Base-by-base conservation (phyloP, 2,329 filamentous ascomycete species). In the Neonectria faginata region DNA sequence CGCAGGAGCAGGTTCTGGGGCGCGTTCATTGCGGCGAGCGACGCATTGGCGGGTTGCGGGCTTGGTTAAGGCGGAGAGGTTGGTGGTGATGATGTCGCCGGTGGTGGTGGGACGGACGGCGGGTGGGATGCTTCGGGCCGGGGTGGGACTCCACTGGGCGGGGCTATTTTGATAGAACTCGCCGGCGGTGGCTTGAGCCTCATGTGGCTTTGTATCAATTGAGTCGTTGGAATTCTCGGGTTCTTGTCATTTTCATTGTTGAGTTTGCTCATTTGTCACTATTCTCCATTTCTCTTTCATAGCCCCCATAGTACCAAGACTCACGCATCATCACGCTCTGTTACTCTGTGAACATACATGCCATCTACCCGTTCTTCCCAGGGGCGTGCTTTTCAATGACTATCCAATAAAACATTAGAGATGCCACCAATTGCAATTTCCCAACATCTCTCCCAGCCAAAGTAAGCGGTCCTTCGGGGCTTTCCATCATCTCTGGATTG, bases 21-120 rank as follows among this genome's bases (percentile, higher is more conserved):
- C 58, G 70, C 68, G 54, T 76, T 77, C 76, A 78, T 77, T 29
- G 45, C 67, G 59, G 50, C 36, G 54, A 52, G 36, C 39, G 50
- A 57, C 25, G 25, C 25, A 50, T 50, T 31, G 47, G 25, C 25
- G 25, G 25, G 27, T 9, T 29, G 29, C 29, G 29, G 29, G 29
- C 2, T 29, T 29, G 29, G 25, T 25, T 25, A 5, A 25, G 25
- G 25, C 25, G 25, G n/a, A 3, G 5, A 27, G 10, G 44, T n/a
- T 10, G 7, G 16, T 50, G 45, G 45, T 50, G 45, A 31, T 50
- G 45, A n/a, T n/a, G 45, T 50, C 45, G 45, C 7, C 25, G 14
- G 25, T 27, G 45, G 45, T 48, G 45, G 45, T 29, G 25, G 45
- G 45, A 18, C 9, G 39, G 42, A 29, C 25, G 25, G 25, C 25